phyloP scores from a whole-genome alignment of 2,329 filamentous ascomycete species.

The Colletotrichum abscissum region DNA sequence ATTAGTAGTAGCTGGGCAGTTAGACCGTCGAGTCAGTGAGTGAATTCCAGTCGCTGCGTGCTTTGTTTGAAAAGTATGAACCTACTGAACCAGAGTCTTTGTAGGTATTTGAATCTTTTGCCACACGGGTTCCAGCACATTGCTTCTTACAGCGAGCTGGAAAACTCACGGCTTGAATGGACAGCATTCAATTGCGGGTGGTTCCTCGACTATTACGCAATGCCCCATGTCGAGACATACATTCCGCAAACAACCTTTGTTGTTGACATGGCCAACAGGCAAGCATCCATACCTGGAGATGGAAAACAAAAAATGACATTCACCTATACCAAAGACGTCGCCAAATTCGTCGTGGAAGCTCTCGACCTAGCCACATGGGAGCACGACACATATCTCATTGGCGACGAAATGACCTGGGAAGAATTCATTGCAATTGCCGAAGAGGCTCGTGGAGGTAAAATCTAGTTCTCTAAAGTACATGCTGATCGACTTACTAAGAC shows the following conservation, averaged over 20 bases:
- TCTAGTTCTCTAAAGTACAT: too few species aligned
- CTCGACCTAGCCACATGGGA: constrained; percentile 53
- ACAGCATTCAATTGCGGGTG: constrained; percentile 39
- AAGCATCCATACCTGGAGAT: constrained; percentile 11
- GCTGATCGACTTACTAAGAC: too few species aligned
- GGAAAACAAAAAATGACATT: constrained; percentile 19
- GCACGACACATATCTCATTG: constrained; percentile 42
- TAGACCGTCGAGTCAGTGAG: too few species aligned
- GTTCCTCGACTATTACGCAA: constrained; percentile 43
- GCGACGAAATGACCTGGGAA: constrained; percentile 50
- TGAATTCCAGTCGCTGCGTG: too few species aligned
- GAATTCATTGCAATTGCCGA: constrained; percentile 49
- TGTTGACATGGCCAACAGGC: constrained; percentile 2
- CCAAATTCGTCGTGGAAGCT: constrained; percentile 48
- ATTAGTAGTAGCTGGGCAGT: too few species aligned
- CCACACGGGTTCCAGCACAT: too few species aligned
- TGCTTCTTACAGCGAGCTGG: neutral
- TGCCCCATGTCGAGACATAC: constrained; percentile 38
- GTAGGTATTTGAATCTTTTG: too few species aligned
- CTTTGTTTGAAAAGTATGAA: too few species aligned
- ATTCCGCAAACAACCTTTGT: neutral
- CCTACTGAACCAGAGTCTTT: too few species aligned
- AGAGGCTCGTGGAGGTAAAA: constrained; percentile 35
- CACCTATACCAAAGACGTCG: constrained; percentile 22
- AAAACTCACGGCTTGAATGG: neutral